Evolutionary conservation across 768 basidiomycete genomes (phyloP).

Genomic region (Lactarius evosmus): DNA sequence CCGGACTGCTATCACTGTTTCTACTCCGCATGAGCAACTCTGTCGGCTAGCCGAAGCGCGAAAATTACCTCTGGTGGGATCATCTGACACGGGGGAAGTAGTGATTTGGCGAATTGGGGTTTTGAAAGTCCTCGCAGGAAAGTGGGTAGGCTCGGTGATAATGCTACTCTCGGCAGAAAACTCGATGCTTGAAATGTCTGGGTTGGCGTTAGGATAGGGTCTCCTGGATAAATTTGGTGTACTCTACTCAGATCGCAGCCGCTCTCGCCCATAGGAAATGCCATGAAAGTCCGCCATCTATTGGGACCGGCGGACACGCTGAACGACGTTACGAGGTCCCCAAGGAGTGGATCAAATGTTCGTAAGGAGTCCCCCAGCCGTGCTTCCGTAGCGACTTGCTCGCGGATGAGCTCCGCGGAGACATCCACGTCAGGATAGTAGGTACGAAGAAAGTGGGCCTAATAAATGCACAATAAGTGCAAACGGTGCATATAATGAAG

Average conservation of each 20-base stretch:
- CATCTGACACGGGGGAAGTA: constrained; percentile 11
- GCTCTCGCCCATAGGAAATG: constrained; percentile 64
- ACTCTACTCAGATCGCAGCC: constrained; percentile 58
- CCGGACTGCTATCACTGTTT: constrained; percentile 42
- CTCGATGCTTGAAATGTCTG: constrained; percentile 52
- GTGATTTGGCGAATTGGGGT: constrained; percentile 70
- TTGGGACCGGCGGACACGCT: constrained; percentile 32
- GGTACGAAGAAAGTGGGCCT: constrained; percentile 73
- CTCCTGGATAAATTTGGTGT: not conserved
- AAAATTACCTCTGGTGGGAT: constrained; percentile 3
- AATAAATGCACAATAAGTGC: constrained; percentile 4
- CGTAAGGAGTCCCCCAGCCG: constrained; percentile 36
- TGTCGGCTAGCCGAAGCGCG: constrained; percentile 11
- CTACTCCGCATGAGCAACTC: constrained; percentile 17
- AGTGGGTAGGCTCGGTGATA: constrained; percentile 42
- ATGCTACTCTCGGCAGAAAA: constrained; percentile 32
- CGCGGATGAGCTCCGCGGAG: constrained; percentile 61
- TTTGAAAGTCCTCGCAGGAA: constrained; percentile 46
- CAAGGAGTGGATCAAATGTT: constrained; percentile 54
- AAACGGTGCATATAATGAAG: constrained; percentile 5
- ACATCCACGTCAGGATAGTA: constrained; percentile 72
- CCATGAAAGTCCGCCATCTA: constrained; percentile 37
- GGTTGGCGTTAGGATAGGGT: not conserved
- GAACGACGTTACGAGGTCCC: constrained; percentile 50
- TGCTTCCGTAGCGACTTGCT: constrained; percentile 50